Conservation (phyloP, 2,329 filamentous ascomycete species). For the Rhinocladiella similis region DNA sequence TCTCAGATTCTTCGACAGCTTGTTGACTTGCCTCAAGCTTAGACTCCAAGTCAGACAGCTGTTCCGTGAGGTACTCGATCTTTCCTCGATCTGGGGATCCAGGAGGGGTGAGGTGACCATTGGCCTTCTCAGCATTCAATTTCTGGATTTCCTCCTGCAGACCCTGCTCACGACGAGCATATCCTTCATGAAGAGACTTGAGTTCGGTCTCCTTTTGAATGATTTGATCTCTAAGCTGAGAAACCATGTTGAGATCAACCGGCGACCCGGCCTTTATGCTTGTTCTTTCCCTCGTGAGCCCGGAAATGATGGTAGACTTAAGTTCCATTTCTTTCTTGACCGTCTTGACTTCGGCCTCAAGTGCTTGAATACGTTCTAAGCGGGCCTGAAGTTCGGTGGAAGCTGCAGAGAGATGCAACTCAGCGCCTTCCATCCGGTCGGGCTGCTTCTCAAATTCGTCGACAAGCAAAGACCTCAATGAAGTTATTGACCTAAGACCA, state of each 20-base stretch:
- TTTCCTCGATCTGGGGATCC: slow-evolving; percentile 49
- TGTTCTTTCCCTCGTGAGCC: slow-evolving; percentile 86
- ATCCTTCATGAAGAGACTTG: slow-evolving; percentile 67
- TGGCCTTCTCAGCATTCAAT: slow-evolving; percentile 50
- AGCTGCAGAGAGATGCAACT: slow-evolving; percentile 84
- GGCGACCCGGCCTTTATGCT: slow-evolving; percentile 79
- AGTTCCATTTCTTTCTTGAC: slow-evolving; percentile 95
- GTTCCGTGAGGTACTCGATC: slow-evolving; percentile 61
- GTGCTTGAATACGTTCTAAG: slow-evolving; percentile 83
- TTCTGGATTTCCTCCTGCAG: slow-evolving; percentile 69
- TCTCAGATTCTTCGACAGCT: slow-evolving; percentile 71
- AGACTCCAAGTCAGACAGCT: slow-evolving; percentile 71
- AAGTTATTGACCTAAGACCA: slow-evolving; percentile 85
- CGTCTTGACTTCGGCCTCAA: slow-evolving; percentile 79
- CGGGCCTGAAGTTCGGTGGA: slow-evolving; percentile 88
- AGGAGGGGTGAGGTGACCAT: slow-evolving; percentile 44
- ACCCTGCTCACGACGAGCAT: slow-evolving; percentile 73
- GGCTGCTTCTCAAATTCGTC: slow-evolving; percentile 82
- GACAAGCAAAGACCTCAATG: slow-evolving; percentile 80
- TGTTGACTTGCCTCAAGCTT: slow-evolving; percentile 73
- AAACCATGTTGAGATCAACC: slow-evolving; percentile 88
- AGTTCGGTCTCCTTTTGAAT: slow-evolving; percentile 83
- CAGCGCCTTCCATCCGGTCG: slow-evolving; percentile 88
- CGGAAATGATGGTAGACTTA: slow-evolving; percentile 94
- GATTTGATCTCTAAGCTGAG: slow-evolving; percentile 82